phyloP scores from a whole-genome alignment of 495 filamentous ascomycete species.

The Hypoxylon fuscum region DNA sequence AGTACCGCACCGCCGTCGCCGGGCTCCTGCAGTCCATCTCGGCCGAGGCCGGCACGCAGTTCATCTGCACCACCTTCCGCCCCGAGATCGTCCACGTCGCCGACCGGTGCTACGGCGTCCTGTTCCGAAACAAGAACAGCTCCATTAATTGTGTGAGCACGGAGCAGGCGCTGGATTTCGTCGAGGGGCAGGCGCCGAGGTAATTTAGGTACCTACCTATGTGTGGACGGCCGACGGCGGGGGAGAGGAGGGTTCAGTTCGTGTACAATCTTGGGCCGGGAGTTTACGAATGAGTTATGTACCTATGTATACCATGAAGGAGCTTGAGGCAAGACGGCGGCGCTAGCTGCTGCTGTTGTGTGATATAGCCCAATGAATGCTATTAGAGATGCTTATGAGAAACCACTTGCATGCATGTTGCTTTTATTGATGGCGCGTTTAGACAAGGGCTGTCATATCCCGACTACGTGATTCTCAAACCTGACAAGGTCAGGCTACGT shows the following conservation, averaged over 20 bases:
- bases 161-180: conserved; percentile 91
- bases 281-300: conserved; percentile 17
- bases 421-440: not conserved
- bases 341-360: conserved; percentile 8
- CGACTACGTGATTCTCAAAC: no score
- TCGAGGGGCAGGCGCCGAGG: conserved; percentile 71
- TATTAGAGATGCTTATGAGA: conserved; percentile 27
- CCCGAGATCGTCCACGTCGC: conserved; percentile 96
- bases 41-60: conserved; percentile 66
- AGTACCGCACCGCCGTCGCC: conserved; percentile 95
- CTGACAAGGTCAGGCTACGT: not conserved
- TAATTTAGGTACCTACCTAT: no score
- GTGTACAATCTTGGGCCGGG: conserved; percentile 28
- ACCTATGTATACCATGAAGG: conserved; percentile 29
- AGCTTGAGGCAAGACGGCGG: conserved; percentile 4
- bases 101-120: conserved; percentile 97
- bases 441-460: not conserved
- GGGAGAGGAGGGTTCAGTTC: not conserved
- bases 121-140: conserved; percentile 92
- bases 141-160: conserved; percentile 87
- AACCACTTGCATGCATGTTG: not conserved
- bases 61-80: conserved; percentile 93
- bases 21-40: conserved; percentile 84
- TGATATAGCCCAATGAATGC: conserved; percentile 7
- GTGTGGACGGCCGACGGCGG: no score